Percentiles rank a stretch among this genome's conserved stretches.
Conservation (phyloP, 2,329 filamentous ascomycete genomes). For the Colletotrichum sp. region DNA sequence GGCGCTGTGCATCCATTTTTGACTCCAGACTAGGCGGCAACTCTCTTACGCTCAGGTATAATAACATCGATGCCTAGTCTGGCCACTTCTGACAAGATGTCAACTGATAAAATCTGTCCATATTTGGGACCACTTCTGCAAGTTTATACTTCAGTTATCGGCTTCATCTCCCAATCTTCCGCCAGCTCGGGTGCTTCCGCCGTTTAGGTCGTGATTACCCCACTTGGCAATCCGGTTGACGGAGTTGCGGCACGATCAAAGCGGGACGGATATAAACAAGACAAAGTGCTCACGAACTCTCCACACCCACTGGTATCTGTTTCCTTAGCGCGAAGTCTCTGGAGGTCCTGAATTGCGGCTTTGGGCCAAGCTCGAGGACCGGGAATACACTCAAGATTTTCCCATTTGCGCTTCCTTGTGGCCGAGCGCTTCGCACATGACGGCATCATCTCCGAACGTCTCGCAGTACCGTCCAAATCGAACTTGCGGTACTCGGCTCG, state of each 20-base stretch:
- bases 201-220: not conserved
- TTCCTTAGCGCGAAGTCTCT: not conserved
- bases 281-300: not conserved
- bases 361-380: not conserved
- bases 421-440: not conserved
- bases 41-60: not conserved
- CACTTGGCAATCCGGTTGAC: not conserved
- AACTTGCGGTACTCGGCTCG: no score
- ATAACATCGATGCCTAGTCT: not conserved
- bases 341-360: not conserved
- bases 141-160: not conserved
- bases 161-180: not conserved
- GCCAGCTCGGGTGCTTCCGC: not conserved
- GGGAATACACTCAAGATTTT: not conserved
- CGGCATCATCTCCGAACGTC: not conserved
- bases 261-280: not conserved
- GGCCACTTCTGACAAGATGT: not conserved
- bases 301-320: not conserved
- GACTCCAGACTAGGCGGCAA: not conserved
- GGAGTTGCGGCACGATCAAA: not conserved
- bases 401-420: not conserved
- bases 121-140: not conserved
- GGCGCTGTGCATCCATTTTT: not conserved
- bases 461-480: no score
- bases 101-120: not conserved